Evolutionary conservation across 2,329 filamentous ascomycete genomes (phyloP), one percentile per base, ranked within the genome.

Genomic region (Fusarium compactum): DNA sequence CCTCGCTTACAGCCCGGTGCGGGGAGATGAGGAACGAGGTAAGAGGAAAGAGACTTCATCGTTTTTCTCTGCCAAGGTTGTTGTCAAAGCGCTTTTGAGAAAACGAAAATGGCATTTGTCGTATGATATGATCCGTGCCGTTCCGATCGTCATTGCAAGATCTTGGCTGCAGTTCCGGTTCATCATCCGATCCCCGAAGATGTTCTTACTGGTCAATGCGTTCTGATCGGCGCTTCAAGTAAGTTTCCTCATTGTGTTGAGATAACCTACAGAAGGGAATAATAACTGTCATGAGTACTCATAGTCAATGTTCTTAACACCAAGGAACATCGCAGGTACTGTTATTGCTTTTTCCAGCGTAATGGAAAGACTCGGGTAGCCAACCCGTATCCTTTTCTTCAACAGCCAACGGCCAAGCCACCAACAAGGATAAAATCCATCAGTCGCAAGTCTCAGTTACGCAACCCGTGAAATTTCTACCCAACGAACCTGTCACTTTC

Each of bases 101-200:
- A 32, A 16, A 18, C 9, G n/a, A 16, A 3, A 16, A 30, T 5
- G 3, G 9, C 16, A 34, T 48, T 22, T 22, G 0, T 32, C 20
- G 27, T 48, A 51, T 51, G 22, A 34, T 25, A 6, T 18, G 4
- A n/a, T 6, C 34, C 34, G 34, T 11, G 4, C 18, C 34, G 18
- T n/a, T 38, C 18, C 34, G 34, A 38, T 38, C 34, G 11, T 38
- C 34, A n/a, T 38, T 38, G 34, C 18, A n/a, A 9, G 5, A 12
- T 38, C 34, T 38, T 38, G 34, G 34, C 34, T n/a, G 18, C 18
- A 38, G 18, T n/a, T n/a, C 34, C 18, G 34, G 34, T 12, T 14
- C 12, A 38, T n/a, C 10, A 4, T n/a, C 34, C 18, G 34, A 1
- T 5, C 3, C 18, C 18, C 16, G 5, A 4, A n/a, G 1, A 0